Base-by-base conservation (phyloP, 257 asterid species). In the Coffea canephora region DNA sequence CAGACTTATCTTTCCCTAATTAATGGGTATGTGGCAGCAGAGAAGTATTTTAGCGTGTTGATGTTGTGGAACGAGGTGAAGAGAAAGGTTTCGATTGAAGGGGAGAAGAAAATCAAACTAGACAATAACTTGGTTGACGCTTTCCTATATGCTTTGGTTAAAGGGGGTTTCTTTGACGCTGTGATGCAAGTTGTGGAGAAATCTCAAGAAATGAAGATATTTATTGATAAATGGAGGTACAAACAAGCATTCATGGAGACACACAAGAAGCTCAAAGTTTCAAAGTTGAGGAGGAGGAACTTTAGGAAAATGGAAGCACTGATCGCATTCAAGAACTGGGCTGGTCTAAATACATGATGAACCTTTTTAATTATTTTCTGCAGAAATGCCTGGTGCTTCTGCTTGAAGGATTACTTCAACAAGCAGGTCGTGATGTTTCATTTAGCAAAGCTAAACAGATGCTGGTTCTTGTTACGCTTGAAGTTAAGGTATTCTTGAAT, bases 181-280 rank as follows among this genome's bases (percentile, higher is more conserved):
- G 99, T 89, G 66, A 96, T 96, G 99, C 95, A 94, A 82, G 97
- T 96, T 6, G 97, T 94, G 77, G 96, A 92, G 87, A 91, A 87
- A 78, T 90, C 95, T 48, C 89, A 81, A 76, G 98, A 90, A 82
- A 81, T 82, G 94, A 94, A 82, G 83, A 90, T 94, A 73, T 96
- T 87, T 80, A 96, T 96, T 7, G 97, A 96, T 83, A 96, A 94
- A 83, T 92, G 98, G 99, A 92, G 96, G 90, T 92, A 89, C 87
- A 96, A 96, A 85, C 99, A 96, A 83, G 99, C 98, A 1, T 96
- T 91, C 88, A 96, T 96, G 99, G 99, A 96, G 91, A 89, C 79
- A 1, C 99, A 96, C 82, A 94, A 89, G 95, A 96, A 96, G 88
- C 94, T 96, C 78, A 90, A 78, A 69, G 86, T 95, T 80, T 77